Evolutionary conservation across 2,329 filamentous ascomycete genomes (phyloP).

Genomic region (Sporothrix pseudoabietina): DNA sequence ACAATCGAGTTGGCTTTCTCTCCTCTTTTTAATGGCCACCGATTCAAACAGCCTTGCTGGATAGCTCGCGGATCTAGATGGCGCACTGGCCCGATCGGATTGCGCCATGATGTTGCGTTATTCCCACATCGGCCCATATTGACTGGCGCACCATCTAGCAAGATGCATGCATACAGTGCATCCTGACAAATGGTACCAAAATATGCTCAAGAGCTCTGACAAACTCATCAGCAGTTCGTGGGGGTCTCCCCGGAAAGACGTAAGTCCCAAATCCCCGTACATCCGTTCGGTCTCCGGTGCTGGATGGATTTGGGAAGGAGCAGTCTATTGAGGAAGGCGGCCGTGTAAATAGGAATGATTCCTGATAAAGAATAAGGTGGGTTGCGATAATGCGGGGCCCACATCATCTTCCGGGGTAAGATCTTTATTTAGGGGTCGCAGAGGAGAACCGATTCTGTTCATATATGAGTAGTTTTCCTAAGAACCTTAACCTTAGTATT

Average conservation of each 20-base stretch:
- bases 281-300: conserved; percentile 12
- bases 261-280: neutral
- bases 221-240: neutral
- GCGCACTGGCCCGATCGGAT: conserved; percentile 20
- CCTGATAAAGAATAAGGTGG: neutral
- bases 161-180: neutral
- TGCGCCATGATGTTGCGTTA: conserved; percentile 29
- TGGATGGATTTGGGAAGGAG: neutral
- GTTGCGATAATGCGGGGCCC: neutral
- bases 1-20: neutral
- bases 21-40: neutral
- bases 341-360: neutral
- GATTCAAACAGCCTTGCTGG: neutral
- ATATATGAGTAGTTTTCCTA: too few relatives aligned
- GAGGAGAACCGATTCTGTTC: neutral
- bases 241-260: neutral
- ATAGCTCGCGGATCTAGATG: conserved; percentile 4
- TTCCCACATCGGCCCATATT: conserved; percentile 12
- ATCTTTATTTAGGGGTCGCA: neutral
- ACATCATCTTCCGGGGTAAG: neutral
- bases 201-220: neutral
- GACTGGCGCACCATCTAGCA: neutral
- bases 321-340: neutral
- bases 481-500: neutral
- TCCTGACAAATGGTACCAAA: conserved; percentile 2